These are phyloP conservation scores for Eimeria acervulina DNA, from an alignment of 169 alveolate species.

Conservation along the genomic window DNA sequence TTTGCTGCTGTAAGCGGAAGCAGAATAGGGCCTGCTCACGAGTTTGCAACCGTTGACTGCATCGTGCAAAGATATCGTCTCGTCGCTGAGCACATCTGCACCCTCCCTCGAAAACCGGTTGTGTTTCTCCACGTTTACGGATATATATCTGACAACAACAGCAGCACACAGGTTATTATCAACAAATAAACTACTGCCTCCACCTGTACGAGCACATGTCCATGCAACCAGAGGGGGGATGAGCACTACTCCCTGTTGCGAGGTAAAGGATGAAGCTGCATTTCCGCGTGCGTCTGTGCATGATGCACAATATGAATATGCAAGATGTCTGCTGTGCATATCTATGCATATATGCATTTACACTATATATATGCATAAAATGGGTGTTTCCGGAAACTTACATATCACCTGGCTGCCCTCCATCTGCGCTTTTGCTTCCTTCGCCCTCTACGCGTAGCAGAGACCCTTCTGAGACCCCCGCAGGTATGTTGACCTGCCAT, in stretches of 20 bases:
- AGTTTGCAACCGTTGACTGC: constrained; percentile 40
- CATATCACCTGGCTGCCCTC: constrained; percentile 62
- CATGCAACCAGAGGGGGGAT: neutral
- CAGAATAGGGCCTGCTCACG: constrained; percentile 2
- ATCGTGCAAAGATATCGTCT: constrained; percentile 8
- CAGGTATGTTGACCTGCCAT: constrained; percentile 42
- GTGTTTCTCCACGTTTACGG: constrained; percentile 35
- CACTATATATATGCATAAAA: no score
- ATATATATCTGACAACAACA: constrained; percentile 16
- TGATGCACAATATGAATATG: no score
- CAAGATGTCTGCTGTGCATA: neutral
- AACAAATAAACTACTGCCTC: neutral
- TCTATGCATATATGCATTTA: neutral
- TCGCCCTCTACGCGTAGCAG: constrained; percentile 70
- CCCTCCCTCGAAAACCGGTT: constrained; percentile 40
- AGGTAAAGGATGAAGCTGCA: neutral
- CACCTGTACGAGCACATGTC: neutral
- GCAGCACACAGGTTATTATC: neutral
- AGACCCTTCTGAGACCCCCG: constrained; percentile 55
- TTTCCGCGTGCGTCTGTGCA: neutral
- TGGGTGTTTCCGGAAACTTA: neutral
- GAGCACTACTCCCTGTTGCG: no score
- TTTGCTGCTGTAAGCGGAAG: neutral
- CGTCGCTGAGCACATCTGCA: constrained; percentile 72
- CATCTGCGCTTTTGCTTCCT: constrained; percentile 27